A percentile compares a stretch with the other conserved stretches of the same genome.
These are phyloP conservation scores for Nicotiana tabacum DNA, from an alignment of 257 asterid species.

Conservation along the genomic window DNA sequence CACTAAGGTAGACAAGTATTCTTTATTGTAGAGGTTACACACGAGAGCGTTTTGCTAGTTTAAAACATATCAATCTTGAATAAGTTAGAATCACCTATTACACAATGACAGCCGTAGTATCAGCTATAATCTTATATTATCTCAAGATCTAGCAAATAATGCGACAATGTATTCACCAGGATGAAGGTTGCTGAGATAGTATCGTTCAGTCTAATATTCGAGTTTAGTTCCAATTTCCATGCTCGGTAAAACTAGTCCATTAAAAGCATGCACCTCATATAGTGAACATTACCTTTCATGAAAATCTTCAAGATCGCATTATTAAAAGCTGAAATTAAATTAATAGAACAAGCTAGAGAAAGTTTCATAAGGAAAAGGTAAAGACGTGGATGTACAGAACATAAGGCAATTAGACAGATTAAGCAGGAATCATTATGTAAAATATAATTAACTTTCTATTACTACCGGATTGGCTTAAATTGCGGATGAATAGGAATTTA, in stretches of 20 bases:
- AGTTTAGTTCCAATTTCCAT: neutral
- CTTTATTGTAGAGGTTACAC: neutral
- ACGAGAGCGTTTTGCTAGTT: neutral
- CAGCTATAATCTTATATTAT: neutral
- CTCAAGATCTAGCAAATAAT: neutral
- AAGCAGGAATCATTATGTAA: neutral
- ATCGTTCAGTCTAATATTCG: neutral
- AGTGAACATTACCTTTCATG: neutral
- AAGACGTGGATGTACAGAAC: neutral
- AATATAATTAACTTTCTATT: neutral
- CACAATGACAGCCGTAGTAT: neutral
- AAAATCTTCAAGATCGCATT: neutral
- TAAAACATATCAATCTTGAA: neutral
- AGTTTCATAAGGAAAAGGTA: neutral
- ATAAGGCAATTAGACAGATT: neutral
- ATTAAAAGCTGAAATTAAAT: neutral
- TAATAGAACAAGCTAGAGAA: neutral
- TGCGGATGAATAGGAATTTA: neutral
- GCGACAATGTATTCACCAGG: neutral
- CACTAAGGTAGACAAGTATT: neutral
- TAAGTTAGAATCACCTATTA: neutral
- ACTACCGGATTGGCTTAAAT: neutral
- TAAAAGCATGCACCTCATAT: neutral
- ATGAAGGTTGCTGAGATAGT: neutral
- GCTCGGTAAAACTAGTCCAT: neutral